Evolutionary conservation across 371 early-diverging fungal genomes (phyloP).

Genomic region (Funneliformis caledonium): DNA sequence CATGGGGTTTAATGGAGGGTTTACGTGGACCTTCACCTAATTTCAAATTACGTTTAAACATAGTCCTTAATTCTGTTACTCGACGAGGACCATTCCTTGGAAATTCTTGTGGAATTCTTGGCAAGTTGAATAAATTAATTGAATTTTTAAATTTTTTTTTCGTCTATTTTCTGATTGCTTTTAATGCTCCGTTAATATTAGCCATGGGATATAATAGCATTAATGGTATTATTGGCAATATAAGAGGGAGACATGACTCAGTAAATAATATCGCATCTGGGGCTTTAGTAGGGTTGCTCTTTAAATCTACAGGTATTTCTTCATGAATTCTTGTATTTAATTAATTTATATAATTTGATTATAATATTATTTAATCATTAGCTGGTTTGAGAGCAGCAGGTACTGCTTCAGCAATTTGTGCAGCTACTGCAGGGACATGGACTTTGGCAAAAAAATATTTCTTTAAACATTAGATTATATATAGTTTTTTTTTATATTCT

Average conservation of each 20-base stretch:
- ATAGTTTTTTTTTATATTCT: no score
- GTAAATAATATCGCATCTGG: constrained; percentile 75
- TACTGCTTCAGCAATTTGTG: constrained; percentile 30
- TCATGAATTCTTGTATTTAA: neutral
- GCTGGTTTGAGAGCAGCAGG: constrained; percentile 38
- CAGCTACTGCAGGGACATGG: constrained; percentile 34
- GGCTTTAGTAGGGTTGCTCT: constrained; percentile 76
- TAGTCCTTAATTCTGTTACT: constrained; percentile 82
- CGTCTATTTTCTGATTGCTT: neutral
- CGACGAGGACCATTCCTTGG: constrained; percentile 87
- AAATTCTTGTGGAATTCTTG: constrained; percentile 81
- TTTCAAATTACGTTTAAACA: constrained; percentile 80
- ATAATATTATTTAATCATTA: neutral
- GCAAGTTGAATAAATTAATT: constrained; percentile 40
- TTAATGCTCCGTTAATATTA: constrained; percentile 29
- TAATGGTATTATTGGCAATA: constrained; percentile 68
- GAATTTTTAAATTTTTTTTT: neutral
- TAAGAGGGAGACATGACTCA: constrained; percentile 68
- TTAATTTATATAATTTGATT: neutral
- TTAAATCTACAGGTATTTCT: constrained; percentile 65
- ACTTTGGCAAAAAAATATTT: constrained; percentile 17
- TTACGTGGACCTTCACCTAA: constrained; percentile 66
- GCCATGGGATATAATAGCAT: constrained; percentile 83
- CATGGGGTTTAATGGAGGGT: constrained; percentile 81
- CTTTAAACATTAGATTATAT: constrained; percentile 19